Evolutionary conservation across 179 eudicot genomes (phyloP).

Genomic region (Silene vulgaris): DNA sequence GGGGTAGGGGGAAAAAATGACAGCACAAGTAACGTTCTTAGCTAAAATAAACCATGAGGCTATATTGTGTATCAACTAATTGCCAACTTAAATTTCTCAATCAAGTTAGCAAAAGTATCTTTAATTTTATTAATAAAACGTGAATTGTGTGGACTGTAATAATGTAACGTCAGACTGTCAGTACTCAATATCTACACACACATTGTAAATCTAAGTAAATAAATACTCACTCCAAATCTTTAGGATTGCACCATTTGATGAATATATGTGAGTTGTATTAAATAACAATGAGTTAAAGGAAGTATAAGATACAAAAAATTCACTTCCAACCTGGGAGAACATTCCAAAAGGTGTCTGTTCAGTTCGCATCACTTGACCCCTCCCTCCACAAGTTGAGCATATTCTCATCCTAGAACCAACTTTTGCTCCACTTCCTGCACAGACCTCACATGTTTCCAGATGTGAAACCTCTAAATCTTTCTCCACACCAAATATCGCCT

Average conservation of each 20-base stretch:
- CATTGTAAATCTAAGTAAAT: no score
- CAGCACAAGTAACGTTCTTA: background rate
- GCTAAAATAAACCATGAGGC: background rate
- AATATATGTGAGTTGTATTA: no score
- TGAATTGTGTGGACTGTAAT: background rate
- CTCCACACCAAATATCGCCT: constrained; percentile 84
- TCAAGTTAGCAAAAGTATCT: constrained; percentile 8
- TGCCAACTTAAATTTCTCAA: background rate
- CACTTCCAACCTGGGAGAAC: constrained; percentile 73
- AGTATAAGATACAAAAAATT: background rate
- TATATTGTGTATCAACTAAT: background rate
- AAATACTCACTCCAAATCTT: no score
- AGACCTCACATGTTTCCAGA: constrained; percentile 82
- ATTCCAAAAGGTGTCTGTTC: constrained; percentile 98
- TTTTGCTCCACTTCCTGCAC: constrained; percentile 89
- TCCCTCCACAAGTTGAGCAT: constrained; percentile 97
- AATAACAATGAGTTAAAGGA: no score
- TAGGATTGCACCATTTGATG: no score
- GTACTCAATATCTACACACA: no score
- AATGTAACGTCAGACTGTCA: background rate
- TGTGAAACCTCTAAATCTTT: constrained; percentile 89
- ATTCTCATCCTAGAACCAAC: constrained; percentile 85
- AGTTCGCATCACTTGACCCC: constrained; percentile 99
- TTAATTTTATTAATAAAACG: background rate
- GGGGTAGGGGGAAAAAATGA: background rate